Evolutionary conservation across 2,329 filamentous ascomycete species (phyloP).

Genomic region (Pseudogymnoascus sp.): DNA sequence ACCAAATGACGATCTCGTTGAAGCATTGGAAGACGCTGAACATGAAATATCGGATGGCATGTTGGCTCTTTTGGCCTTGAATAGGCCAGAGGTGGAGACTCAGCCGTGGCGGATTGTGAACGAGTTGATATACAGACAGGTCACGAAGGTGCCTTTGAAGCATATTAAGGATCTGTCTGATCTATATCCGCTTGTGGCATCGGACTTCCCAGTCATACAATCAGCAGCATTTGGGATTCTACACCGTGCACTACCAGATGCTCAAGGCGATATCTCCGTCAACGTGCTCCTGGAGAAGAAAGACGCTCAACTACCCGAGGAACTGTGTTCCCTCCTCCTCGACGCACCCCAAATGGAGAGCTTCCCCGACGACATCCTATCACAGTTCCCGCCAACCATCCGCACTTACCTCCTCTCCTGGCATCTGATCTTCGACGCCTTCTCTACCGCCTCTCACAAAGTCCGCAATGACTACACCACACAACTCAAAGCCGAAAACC

Average conservation of each 20-base stretch:
- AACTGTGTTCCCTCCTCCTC: conserved; percentile 75
- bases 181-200: conserved; percentile 69
- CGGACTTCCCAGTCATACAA: conserved; percentile 68
- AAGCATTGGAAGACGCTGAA: conserved; percentile 60
- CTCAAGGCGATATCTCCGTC: conserved; percentile 76
- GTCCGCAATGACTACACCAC: conserved; percentile 75
- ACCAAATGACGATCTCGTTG: conserved; percentile 77
- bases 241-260: conserved; percentile 67
- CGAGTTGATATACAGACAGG: conserved; percentile 61
- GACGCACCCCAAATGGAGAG: conserved; percentile 67
- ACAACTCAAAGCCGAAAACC: conserved; percentile 67
- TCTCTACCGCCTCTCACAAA: conserved; percentile 68
- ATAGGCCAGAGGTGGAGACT: conserved; percentile 37
- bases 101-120: conserved; percentile 72
- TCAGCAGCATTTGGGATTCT: conserved; percentile 73
- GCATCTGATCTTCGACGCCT: conserved; percentile 84
- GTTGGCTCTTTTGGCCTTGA: conserved; percentile 54
- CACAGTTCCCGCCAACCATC: conserved; percentile 61
- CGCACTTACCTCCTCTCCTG: conserved; percentile 82
- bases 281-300: conserved; percentile 67
- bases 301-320: conserved; percentile 68
- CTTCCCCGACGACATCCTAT: conserved; percentile 58
- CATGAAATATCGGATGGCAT: conserved; percentile 49
- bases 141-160: conserved; percentile 56
- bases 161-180: conserved; percentile 57